Conservation (phyloP, 148 eudicot species). For the Vaccinium corymbosum region DNA sequence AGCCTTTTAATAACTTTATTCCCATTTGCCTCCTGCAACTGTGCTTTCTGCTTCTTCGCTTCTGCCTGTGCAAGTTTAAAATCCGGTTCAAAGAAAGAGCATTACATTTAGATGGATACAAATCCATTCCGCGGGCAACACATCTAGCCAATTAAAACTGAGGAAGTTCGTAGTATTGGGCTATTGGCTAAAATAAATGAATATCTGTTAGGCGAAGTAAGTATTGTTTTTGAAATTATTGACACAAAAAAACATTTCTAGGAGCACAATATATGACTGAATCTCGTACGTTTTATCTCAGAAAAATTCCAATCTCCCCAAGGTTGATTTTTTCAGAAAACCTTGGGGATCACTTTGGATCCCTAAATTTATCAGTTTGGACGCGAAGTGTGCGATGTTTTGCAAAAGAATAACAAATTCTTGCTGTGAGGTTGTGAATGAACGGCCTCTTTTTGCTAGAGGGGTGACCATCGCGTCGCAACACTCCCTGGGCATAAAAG, state of each 20-base stretch:
- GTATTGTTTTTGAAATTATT: too few species aligned
- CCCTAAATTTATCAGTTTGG: too few species aligned
- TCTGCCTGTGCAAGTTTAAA: constrained; percentile 52
- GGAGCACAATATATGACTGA: too few species aligned
- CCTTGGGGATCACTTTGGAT: too few species aligned
- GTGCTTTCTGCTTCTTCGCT: constrained; percentile 71
- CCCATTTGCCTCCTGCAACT: constrained; percentile 72
- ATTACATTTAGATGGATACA: background rate
- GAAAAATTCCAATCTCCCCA: too few species aligned
- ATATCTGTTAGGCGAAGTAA: background rate
- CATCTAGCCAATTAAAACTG: background rate
- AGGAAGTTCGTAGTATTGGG: background rate
- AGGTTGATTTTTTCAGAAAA: too few species aligned
- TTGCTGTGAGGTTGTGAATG: background rate
- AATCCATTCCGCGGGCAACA: background rate
- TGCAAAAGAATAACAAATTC: too few species aligned
- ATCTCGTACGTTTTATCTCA: too few species aligned
- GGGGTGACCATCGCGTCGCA: background rate
- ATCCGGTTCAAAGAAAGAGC: constrained; percentile 4
- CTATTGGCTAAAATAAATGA: background rate
- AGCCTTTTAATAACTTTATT: constrained; percentile 64
- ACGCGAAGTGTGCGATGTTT: too few species aligned
- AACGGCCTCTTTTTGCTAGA: background rate
- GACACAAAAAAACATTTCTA: too few species aligned
- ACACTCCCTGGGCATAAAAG: background rate